Evolutionary conservation across 1,139 yeast species (phyloP).

Genomic region (Blastobotrys persicus): DNA sequence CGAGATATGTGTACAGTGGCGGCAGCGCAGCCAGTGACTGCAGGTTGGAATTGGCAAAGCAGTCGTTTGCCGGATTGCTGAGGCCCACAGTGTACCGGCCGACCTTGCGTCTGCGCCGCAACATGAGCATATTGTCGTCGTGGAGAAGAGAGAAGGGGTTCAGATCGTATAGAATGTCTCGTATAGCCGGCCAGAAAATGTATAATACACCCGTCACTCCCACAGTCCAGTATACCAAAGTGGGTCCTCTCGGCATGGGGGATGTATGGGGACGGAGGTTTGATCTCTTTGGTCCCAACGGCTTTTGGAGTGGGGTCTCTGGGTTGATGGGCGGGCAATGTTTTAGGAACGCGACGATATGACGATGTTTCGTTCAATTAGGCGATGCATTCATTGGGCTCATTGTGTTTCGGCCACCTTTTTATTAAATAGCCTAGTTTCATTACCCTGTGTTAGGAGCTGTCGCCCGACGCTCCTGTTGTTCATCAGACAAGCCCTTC

Average conservation of each 20-base stretch:
- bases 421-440: too few species aligned
- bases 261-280: too few species aligned
- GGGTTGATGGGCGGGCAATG: too few species aligned
- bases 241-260: not conserved
- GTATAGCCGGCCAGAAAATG: constrained; percentile 16
- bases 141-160: constrained; percentile 19
- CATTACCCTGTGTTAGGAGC: too few species aligned
- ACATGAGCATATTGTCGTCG: constrained; percentile 17
- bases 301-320: too few species aligned
- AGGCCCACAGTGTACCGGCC: constrained; percentile 69
- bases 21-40: constrained; percentile 81
- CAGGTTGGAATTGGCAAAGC: constrained; percentile 88
- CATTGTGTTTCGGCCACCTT: too few species aligned
- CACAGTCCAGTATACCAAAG: constrained; percentile 3
- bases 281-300: too few species aligned
- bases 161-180: constrained; percentile 10
- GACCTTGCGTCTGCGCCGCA: constrained; percentile 24
- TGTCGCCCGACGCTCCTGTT: too few species aligned
- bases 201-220: constrained; percentile 15
- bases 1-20: constrained; percentile 57
- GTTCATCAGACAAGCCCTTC: too few species aligned
- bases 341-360: too few species aligned
- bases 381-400: too few species aligned
- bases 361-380: too few species aligned
- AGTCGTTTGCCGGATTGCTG: constrained; percentile 77